Base-by-base conservation (phyloP, 495 filamentous ascomycete species). In the Tuber melanosporum region DNA sequence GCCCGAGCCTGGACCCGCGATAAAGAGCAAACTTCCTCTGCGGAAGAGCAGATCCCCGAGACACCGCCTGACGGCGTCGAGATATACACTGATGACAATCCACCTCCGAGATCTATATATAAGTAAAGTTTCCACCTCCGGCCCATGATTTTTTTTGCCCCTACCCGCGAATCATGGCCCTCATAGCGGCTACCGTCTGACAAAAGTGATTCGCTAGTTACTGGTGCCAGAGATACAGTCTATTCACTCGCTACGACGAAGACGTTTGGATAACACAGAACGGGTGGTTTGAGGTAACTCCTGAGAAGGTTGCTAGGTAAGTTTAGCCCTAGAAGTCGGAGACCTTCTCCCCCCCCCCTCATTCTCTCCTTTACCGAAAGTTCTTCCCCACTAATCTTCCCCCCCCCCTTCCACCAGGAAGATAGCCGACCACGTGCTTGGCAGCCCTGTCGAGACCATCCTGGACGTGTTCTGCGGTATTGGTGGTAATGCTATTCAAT, bases 251-350 rank as follows among this genome's bases (percentile, higher is more conserved):
- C 76, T 97, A 95, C 82, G 90, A 93, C 81, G 89, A 93, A 57
- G 95, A 93, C 22, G 89, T 99, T 82, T 92, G 91, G 87, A 90
- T 98, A 86, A 98, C 95, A 0, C 90, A 94, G 81, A 90, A 93
- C 85, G 91, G 93, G 43, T 99, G 95, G 95, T 99, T 94, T 85
- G 96, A 94, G 70, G 92, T 98, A 14, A 98, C 95, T 1, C 94
- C 95, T 19, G 95, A 98, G 84, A 91, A 90, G 17, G 89, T 98
- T 39, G 95, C 95, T 52, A 90, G 86, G 94, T 96, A 87, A 79
- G 87, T 83, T 32, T 73, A 36, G 2, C 9, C 73, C 79, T 8
- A 10, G 36, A 52, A 32, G 26, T 42, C 73, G 66, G 78, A 57
- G 47, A 79, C 76, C 32, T 76, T 72, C 14, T 52, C 49, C 46